Conservation (phyloP, 2,329 filamentous ascomycete genomes). For the Xylaria hypoxylon region DNA sequence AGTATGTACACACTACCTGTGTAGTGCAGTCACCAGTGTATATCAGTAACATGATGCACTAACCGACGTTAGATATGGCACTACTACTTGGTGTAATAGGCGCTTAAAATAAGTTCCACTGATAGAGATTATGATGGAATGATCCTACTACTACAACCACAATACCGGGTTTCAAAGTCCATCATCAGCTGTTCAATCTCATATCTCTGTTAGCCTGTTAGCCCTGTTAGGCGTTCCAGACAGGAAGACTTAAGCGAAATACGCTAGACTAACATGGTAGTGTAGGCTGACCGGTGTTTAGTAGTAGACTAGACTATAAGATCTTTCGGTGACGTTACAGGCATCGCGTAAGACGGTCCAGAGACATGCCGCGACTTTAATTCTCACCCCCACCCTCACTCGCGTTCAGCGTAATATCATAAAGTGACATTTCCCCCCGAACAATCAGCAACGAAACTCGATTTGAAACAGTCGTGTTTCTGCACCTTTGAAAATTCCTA, state of each 20-base stretch:
- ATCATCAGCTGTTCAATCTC: not conserved
- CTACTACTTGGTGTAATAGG: too few relatives aligned
- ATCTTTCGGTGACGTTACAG: not conserved
- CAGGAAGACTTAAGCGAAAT: conserved; percentile 29
- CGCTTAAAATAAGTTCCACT: too few relatives aligned
- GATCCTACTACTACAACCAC: too few relatives aligned
- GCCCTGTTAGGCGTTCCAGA: conserved; percentile 3
- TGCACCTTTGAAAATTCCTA: not conserved
- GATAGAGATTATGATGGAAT: too few relatives aligned
- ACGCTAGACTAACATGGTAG: not conserved
- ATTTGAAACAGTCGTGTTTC: not conserved
- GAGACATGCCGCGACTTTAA: conserved; percentile 28
- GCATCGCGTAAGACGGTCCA: conserved; percentile 28
- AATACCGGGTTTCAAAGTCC: too few relatives aligned
- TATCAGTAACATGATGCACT: too few relatives aligned
- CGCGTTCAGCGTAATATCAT: not conserved
- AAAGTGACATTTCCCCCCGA: not conserved
- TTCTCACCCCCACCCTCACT: not conserved
- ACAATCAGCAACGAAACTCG: not conserved
- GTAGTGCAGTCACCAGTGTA: too few relatives aligned
- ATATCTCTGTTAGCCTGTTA: not conserved
- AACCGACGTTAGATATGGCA: too few relatives aligned
- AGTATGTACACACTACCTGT: too few relatives aligned
- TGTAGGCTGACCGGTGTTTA: too few relatives aligned
- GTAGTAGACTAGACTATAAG: not conserved